phyloP scores from a whole-genome alignment of 805 yeast genomes.

The Ascoidea tarda region DNA sequence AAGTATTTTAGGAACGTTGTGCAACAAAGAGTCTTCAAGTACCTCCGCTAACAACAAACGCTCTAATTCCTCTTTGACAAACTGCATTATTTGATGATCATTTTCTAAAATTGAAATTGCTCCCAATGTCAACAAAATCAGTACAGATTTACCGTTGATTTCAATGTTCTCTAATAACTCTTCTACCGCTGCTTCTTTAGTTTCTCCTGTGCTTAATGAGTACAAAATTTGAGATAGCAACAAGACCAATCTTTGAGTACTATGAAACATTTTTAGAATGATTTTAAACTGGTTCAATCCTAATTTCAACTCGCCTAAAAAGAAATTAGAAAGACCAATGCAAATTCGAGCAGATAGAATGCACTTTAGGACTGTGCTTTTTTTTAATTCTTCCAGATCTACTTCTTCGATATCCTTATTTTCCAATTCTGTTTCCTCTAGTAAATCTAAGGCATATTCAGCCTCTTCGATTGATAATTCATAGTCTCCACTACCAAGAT shows the following conservation, averaged over 20 bases:
- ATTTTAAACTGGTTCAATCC: conserved; percentile 55
- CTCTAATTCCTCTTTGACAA: conserved; percentile 53
- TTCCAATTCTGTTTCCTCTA: conserved; percentile 12
- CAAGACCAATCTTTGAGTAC: conserved; percentile 53
- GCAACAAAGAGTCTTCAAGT: conserved; percentile 30
- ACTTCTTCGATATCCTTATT: conserved; percentile 6
- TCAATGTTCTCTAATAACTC: conserved; percentile 60
- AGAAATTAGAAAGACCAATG: conserved; percentile 61
- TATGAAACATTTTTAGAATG: conserved; percentile 42
- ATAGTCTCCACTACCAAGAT: conserved; percentile 45
- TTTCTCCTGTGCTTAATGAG: conserved; percentile 61
- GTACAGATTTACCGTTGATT: conserved; percentile 47
- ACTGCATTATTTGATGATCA: conserved; percentile 36
- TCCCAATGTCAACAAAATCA: conserved; percentile 62
- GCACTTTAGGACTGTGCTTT: conserved; percentile 9
- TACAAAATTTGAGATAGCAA: conserved; percentile 69
- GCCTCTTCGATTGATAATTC: conserved; percentile 48
- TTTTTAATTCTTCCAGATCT: conserved; percentile 7
- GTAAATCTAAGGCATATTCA: conserved; percentile 34
- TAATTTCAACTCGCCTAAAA: conserved; percentile 42
- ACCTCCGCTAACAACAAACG: conserved; percentile 31
- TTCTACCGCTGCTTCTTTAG: conserved; percentile 73
- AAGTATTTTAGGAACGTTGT: conserved; percentile 45
- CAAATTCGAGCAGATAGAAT: conserved; percentile 50
- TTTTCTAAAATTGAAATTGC: conserved; percentile 61